Conservation (phyloP, 2,329 filamentous ascomycete species). For the Cordyceps pruinosa region DNA sequence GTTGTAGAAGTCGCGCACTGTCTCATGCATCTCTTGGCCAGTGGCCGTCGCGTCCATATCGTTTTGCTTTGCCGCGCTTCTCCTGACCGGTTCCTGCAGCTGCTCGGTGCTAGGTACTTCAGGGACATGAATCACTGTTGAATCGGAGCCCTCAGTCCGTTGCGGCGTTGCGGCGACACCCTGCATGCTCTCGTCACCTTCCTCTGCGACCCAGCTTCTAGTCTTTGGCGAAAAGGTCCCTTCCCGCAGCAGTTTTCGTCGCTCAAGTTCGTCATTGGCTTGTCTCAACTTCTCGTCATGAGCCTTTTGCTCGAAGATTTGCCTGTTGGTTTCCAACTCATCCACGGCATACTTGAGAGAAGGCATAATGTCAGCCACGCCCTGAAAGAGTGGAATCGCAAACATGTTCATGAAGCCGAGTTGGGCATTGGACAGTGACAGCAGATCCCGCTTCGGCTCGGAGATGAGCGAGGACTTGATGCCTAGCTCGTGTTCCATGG, state of each 20-base stretch:
- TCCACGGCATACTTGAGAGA: conserved; percentile 76
- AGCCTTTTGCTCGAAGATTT: conserved; percentile 63
- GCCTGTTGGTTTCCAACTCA: conserved; percentile 72
- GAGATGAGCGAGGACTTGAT: conserved; percentile 85
- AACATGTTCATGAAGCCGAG: conserved; percentile 97
- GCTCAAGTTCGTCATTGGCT: conserved; percentile 29
- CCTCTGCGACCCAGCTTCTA: conserved; percentile 32
- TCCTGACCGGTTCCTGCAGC: too few relatives aligned
- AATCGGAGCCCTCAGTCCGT: conserved; percentile 8
- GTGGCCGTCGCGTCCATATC: neutral
- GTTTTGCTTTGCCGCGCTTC: neutral
- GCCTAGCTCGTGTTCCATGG: conserved; percentile 81
- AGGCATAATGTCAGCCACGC: conserved; percentile 78
- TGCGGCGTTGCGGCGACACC: neutral
- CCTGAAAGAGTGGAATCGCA: conserved; percentile 84
- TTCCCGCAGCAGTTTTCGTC: conserved; percentile 31
- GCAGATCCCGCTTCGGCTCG: conserved; percentile 72
- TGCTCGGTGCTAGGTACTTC: neutral
- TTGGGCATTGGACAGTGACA: conserved; percentile 80
- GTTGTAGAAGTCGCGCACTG: conserved; percentile 12
- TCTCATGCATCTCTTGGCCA: neutral
- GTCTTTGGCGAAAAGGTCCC: conserved; percentile 39
- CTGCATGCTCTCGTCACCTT: conserved; percentile 13
- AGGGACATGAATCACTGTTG: neutral
- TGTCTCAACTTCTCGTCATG: conserved; percentile 52